These are phyloP conservation scores for Pilasporangium apinafurcum DNA, from an alignment of 352 stramenopile genomes.

Conservation along the genomic window DNA sequence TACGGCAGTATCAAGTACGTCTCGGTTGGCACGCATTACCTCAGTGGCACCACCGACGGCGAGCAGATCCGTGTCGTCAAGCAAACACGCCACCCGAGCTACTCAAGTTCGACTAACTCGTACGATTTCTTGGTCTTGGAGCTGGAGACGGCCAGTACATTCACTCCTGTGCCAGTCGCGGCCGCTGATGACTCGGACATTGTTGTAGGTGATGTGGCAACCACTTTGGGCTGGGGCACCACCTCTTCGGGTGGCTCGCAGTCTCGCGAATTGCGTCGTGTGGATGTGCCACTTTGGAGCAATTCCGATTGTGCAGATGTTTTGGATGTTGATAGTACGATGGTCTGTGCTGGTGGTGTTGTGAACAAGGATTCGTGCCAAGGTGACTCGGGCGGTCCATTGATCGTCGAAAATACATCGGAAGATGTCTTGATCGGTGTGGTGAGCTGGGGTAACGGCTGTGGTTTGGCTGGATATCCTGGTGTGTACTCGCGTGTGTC, in stretches of 20 bases:
- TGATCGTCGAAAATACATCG: constrained; percentile 15
- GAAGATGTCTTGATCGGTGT: constrained; percentile 40
- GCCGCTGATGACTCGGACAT: constrained; percentile 18
- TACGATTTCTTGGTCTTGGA: constrained; percentile 62
- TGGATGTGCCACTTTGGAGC: constrained; percentile 30
- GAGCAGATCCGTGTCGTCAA: constrained; percentile 47
- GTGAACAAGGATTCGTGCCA: constrained; percentile 40
- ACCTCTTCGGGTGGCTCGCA: constrained; percentile 4
- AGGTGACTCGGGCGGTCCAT: constrained; percentile 48
- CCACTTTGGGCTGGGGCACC: constrained; percentile 19
- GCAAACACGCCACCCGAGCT: constrained; percentile 40
- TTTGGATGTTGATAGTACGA: constrained; percentile 27
- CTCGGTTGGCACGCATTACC: constrained; percentile 46
- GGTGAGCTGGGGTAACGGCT: constrained; percentile 62
- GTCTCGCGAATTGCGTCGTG: constrained; percentile 21
- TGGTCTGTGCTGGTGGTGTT: constrained; percentile 47
- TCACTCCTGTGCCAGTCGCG: constrained; percentile 23
- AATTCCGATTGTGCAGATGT: constrained; percentile 23
- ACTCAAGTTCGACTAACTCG: constrained; percentile 22
- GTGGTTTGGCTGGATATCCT: constrained; percentile 33
- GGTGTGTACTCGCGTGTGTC: constrained; percentile 54
- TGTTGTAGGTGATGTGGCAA: constrained; percentile 16
- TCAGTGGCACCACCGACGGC: constrained; percentile 27
- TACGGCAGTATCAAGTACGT: constrained; percentile 35
- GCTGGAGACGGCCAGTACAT: constrained; percentile 26